Evolutionary conservation across 306 rosid species (phyloP).

Genomic region (Canavalia ensiformis): DNA sequence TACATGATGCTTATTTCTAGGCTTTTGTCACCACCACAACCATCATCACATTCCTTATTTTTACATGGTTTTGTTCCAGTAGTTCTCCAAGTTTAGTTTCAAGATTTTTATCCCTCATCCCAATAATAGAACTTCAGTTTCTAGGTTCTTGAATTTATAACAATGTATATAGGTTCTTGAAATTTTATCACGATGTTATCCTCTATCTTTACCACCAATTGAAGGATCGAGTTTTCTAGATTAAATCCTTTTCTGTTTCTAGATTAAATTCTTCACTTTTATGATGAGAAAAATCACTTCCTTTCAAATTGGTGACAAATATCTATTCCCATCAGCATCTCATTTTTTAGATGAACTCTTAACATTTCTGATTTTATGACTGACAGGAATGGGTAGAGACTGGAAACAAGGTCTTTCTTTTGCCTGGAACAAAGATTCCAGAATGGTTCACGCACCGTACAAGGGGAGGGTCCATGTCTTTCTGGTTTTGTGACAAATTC

Average conservation of each 20-base stretch:
- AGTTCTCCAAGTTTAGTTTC: not conserved
- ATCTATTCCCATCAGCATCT: not conserved
- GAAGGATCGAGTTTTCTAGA: not conserved
- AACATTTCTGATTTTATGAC: not conserved
- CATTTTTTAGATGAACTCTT: not conserved
- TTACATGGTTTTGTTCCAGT: not conserved
- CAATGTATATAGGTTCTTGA: too few relatives aligned
- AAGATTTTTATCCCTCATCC: not conserved
- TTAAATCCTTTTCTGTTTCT: not conserved
- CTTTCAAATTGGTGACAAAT: not conserved
- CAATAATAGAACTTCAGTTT: not conserved
- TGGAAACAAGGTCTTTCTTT: not conserved
- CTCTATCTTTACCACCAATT: not conserved
- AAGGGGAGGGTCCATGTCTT: not conserved
- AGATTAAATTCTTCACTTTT: not conserved
- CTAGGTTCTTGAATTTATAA: not conserved
- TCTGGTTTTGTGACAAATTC: slow-evolving; percentile 28
- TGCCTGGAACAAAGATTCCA: slow-evolving; percentile 37
- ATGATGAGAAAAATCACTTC: not conserved
- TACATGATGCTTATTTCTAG: not conserved
- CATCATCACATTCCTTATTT: not conserved
- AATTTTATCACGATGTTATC: not conserved
- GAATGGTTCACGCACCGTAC: slow-evolving; percentile 1
- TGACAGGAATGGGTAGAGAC: not conserved
- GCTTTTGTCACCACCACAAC: not conserved